Base-by-base conservation (phyloP, 2,329 filamentous ascomycete genomes). In the Pseudonectria foliicola region DNA sequence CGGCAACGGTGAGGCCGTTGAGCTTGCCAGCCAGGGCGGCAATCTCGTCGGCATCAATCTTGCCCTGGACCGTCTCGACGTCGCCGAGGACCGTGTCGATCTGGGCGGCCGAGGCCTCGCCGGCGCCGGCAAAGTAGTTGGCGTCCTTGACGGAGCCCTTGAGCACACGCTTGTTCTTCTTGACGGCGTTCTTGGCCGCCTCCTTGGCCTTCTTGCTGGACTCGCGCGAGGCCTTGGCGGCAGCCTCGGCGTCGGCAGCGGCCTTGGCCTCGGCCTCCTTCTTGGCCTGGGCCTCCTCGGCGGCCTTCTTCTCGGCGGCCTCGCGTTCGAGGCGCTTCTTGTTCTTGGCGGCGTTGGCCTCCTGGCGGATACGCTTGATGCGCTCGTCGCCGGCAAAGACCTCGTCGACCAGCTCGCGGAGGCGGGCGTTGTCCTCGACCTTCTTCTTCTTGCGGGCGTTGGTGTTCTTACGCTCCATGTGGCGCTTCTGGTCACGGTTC, bases 131-230 rank as follows among this genome's bases (percentile, higher is more conserved):
- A 62, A 98, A 95, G 79, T 98, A 98, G 74, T 95, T 95, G 55
- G 85, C 89, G 50, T 98, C 92, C 75, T 98, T 98, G 66, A 90
- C 85, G 47, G 85, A 88, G 43, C 79, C 81, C 64, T 93, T 88
- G 53, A 98, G 80, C 31, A 96, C 84, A 72, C 92, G 87, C 78
- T 95, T 95, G 78, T 98, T 98, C 85, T 98, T 98, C 84, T 98
- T 98, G 55, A 92, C 84, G 11, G 92, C 92, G 57, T 88, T 95
- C 80, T 98, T 98, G 39, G 92, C 92, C 2, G 90, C 90, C 67
- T 98, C 92, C 73, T 96, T 98, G 42, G 85, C 82, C 77, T 98
- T 98, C 79, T 96, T 98, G 55, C 70, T 70, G 45, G 83, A 75
- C 50, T 90, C 88, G 50, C 84, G 85, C 38, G 87, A 80, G 5